These are phyloP conservation scores for Rhizophlyctis rosea DNA, from an alignment of 192 early-diverging fungal species.

Conservation along the genomic window DNA sequence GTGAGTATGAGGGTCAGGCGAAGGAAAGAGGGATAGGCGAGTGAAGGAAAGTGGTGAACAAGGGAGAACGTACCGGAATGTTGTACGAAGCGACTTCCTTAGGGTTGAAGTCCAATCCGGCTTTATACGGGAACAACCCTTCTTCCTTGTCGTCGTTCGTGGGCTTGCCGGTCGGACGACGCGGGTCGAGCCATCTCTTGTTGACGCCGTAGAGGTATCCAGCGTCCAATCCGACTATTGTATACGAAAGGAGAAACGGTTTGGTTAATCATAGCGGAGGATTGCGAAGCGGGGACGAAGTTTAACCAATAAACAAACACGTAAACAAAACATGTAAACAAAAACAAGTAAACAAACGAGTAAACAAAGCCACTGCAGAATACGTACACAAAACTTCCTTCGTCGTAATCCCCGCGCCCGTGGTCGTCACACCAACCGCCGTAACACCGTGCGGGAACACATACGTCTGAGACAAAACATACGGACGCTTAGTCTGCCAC, in stretches of 20 bases:
- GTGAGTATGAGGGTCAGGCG: no score
- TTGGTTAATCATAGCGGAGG: not conserved
- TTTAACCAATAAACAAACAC: no score
- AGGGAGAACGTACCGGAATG: conserved; percentile 41
- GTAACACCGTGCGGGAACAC: conserved; percentile 69
- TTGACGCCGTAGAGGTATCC: conserved; percentile 64
- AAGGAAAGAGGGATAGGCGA: not conserved
- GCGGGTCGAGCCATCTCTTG: conserved; percentile 78
- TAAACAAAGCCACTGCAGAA: conserved; percentile 12
- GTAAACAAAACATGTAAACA: no score
- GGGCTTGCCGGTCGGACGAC: conserved; percentile 64
- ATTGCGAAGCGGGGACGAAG: no score
- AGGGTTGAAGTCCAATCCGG: conserved; percentile 70
- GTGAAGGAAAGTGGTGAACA: not conserved
- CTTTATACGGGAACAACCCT: conserved; percentile 70
- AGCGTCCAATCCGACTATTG: conserved; percentile 54
- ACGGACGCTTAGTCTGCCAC: conserved; percentile 61
- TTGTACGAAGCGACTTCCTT: conserved; percentile 75
- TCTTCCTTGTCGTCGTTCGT: conserved; percentile 88
- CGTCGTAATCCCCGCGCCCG: conserved; percentile 79
- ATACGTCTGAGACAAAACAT: conserved; percentile 74
- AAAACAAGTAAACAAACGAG: no score
- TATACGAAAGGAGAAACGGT: not conserved
- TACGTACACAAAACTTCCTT: conserved; percentile 73
- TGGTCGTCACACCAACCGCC: conserved; percentile 81